Evolutionary conservation across 148 eudicot genomes (phyloP).

Genomic region (Camellia granthamiana): DNA sequence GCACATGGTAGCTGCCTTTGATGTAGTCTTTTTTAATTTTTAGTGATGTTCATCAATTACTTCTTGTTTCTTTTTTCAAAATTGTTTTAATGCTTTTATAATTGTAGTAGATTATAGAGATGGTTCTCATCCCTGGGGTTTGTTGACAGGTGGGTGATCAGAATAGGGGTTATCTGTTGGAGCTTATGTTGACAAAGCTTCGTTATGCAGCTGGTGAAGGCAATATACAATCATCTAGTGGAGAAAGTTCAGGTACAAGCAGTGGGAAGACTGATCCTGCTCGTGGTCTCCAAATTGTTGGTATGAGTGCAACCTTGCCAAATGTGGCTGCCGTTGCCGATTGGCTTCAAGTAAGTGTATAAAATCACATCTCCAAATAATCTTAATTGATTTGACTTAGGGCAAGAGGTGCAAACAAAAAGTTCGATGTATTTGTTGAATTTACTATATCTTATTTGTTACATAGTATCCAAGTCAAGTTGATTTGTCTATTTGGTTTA

Average conservation of each 20-base stretch:
- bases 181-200: constrained; percentile 95
- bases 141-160: constrained; percentile 91
- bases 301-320: constrained; percentile 99
- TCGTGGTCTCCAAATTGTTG: constrained; percentile 92
- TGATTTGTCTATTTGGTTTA: background rate
- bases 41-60: background rate
- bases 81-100: background rate
- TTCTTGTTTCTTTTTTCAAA: background rate
- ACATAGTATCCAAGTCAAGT: background rate
- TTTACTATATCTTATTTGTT: background rate
- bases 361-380: background rate
- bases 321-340: constrained; percentile 98
- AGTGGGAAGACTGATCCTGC: constrained; percentile 76
- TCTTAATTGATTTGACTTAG: constrained; percentile 7
- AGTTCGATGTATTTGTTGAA: background rate
- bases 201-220: constrained; percentile 99
- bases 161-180: constrained; percentile 94
- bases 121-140: constrained; percentile 20
- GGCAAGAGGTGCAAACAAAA: background rate
- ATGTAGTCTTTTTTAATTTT: constrained; percentile 3
- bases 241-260: constrained; percentile 85
- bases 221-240: constrained; percentile 66
- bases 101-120: constrained; percentile 15
- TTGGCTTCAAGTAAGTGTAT: constrained; percentile 89
- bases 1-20: constrained; percentile 71